A percentile compares a stretch with the other conserved stretches of the same genome.
Conservation (phyloP, 78 protist genomes). For the Blattamonas nauphoetae region DNA sequence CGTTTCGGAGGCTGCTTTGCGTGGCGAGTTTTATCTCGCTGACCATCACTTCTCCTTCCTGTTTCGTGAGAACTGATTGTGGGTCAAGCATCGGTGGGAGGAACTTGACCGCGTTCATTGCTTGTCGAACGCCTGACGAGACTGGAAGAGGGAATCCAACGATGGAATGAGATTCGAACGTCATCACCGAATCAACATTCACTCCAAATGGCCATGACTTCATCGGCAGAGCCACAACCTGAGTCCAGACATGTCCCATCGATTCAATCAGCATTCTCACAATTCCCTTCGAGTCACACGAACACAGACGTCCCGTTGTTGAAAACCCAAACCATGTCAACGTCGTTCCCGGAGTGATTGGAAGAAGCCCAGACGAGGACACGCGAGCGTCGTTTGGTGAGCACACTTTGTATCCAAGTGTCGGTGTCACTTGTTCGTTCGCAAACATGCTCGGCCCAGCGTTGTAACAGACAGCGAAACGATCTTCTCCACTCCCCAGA, state of each 20-base stretch:
- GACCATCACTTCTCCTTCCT: not conserved
- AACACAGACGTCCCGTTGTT: not conserved
- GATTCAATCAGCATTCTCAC: not conserved
- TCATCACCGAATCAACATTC: not conserved
- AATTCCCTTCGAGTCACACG: not conserved
- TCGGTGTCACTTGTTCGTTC: not conserved
- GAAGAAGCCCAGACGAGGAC: not conserved
- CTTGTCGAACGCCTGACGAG: not conserved
- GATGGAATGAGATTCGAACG: not conserved
- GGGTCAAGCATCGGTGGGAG: not conserved
- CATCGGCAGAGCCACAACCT: not conserved
- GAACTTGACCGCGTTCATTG: not conserved
- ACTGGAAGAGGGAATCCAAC: not conserved
- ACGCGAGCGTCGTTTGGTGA: not conserved
- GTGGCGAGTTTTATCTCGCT: not conserved
- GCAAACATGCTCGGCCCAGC: not conserved
- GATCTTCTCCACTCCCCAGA: not conserved
- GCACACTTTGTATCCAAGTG: not conserved
- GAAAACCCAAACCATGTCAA: not conserved
- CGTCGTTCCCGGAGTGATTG: not conserved
- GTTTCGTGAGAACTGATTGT: not conserved
- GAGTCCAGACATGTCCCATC: not conserved
- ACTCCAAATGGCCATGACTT: not conserved
- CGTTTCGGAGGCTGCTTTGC: not conserved
- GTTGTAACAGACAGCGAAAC: not conserved